Conservation (phyloP, 2,329 filamentous ascomycete genomes). For the Ophiostoma ulmi region DNA sequence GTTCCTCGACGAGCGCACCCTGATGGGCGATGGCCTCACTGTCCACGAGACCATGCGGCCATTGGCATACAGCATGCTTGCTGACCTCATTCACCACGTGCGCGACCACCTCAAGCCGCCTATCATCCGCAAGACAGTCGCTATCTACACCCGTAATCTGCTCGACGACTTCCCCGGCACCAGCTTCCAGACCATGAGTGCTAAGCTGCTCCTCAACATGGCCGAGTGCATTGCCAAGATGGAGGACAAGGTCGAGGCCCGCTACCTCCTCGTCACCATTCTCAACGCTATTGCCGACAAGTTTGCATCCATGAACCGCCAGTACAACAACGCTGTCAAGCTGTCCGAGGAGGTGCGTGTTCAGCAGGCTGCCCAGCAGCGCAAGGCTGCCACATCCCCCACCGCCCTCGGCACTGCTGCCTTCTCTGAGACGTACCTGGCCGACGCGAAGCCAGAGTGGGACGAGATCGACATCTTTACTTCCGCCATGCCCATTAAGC, state of each 20-base stretch:
- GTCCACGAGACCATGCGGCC: slow-evolving; percentile 96
- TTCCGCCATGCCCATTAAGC: slow-evolving; percentile 90
- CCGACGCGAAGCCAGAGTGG: slow-evolving; percentile 87
- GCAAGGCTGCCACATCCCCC: slow-evolving; percentile 20
- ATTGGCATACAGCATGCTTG: slow-evolving; percentile 95
- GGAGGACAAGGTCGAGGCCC: slow-evolving; percentile 85
- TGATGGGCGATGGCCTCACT: slow-evolving; percentile 92
- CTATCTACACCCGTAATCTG: slow-evolving; percentile 94
- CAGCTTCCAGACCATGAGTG: slow-evolving; percentile 99
- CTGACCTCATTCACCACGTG: slow-evolving; percentile 95
- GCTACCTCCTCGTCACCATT: slow-evolving; percentile 95
- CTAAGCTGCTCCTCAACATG: slow-evolving; percentile 94
- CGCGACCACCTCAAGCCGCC: slow-evolving; percentile 80
- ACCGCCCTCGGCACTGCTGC: slow-evolving; percentile 47
- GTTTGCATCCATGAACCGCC: slow-evolving; percentile 94
- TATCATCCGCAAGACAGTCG: slow-evolving; percentile 91
- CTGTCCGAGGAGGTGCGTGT: slow-evolving; percentile 87
- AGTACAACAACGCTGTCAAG: slow-evolving; percentile 93
- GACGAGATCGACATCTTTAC: slow-evolving; percentile 94
- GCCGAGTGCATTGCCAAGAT: slow-evolving; percentile 95
- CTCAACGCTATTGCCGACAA: slow-evolving; percentile 97
- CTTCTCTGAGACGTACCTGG: slow-evolving; percentile 71
- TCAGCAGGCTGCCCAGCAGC: slow-evolving; percentile 59
- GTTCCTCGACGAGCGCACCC: slow-evolving; percentile 82
- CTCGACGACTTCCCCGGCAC: slow-evolving; percentile 95